Percentiles rank a stretch among this genome's conserved stretches.
phyloP scores from a whole-genome alignment of 2,329 filamentous ascomycete species.

The Amauroascus niger region DNA sequence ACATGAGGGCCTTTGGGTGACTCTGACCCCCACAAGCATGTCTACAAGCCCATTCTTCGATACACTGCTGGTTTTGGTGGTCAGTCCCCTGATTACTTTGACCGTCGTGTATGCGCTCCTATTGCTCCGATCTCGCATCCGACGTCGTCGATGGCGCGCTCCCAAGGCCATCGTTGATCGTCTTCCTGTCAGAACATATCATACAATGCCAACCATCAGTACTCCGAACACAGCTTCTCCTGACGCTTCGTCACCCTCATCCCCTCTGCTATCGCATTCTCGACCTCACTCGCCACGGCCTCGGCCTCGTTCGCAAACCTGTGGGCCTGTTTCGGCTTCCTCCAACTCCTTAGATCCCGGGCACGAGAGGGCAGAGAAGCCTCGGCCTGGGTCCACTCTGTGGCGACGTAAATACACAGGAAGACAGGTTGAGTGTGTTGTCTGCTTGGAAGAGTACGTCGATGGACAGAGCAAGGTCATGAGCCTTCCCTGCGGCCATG shows the following conservation, averaged over 20 bases:
- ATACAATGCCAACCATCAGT: constrained; percentile 62
- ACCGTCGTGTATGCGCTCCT: constrained; percentile 87
- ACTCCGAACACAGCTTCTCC: constrained; percentile 55
- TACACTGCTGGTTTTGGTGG: constrained; percentile 88
- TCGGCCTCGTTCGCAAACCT: constrained; percentile 32
- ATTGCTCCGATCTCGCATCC: constrained; percentile 76
- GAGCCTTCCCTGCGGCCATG: constrained; percentile 93
- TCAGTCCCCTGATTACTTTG: constrained; percentile 84
- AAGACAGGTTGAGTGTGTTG: constrained; percentile 77
- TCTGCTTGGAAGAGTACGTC: constrained; percentile 92
- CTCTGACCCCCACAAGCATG: constrained; percentile 77
- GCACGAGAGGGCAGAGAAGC: constrained; percentile 38
- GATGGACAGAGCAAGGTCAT: constrained; percentile 92
- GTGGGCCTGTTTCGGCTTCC: constrained; percentile 24
- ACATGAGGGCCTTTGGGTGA: constrained; percentile 88
- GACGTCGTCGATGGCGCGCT: constrained; percentile 85
- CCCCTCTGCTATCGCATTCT: constrained; percentile 56
- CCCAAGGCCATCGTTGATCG: constrained; percentile 92
- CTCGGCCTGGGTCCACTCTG: constrained; percentile 26
- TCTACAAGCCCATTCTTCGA: constrained; percentile 91
- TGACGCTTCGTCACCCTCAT: constrained; percentile 59
- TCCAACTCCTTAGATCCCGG: constrained; percentile 18
- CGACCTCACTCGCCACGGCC: constrained; percentile 25
- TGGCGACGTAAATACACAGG: constrained; percentile 52
- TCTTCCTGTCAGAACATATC: constrained; percentile 90